Percentiles rank a stretch among this genome's conserved stretches.
phyloP scores from a whole-genome alignment of 225 moss, liverwort and hornwort species.

The Physcomitrium patens region DNA sequence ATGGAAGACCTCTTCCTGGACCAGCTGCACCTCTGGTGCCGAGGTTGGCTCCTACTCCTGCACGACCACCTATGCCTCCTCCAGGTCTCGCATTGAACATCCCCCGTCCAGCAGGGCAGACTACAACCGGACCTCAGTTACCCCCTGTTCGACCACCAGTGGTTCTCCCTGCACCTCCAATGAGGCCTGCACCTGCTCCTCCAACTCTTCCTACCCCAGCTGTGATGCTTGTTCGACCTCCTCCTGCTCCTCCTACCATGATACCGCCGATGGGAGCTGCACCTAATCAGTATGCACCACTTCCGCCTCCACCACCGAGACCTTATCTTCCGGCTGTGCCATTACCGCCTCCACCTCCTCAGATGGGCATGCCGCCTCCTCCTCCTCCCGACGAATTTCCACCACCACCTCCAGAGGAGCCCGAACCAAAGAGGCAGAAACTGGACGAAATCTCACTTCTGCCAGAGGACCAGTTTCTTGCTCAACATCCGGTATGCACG shows the following conservation, averaged over 20 bases:
- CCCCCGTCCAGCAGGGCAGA: constrained; percentile 78
- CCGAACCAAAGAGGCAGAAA: constrained; percentile 98
- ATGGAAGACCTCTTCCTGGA: constrained; percentile 90
- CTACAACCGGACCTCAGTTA: constrained; percentile 45
- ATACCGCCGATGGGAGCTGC: constrained; percentile 56
- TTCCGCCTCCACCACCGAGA: constrained; percentile 81
- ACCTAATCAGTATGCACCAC: constrained; percentile 58
- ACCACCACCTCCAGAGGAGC: constrained; percentile 97
- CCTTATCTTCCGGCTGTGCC: constrained; percentile 67
- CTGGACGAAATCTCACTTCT: constrained; percentile 78
- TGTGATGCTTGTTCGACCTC: constrained; percentile 66
- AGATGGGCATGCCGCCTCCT: constrained; percentile 86
- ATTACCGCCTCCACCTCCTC: constrained; percentile 85
- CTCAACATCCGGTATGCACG: constrained; percentile 90
- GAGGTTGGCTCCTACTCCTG: constrained; percentile 89
- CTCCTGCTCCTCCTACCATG: constrained; percentile 69
- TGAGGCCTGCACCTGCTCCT: constrained; percentile 62
- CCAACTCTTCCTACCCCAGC: constrained; percentile 71
- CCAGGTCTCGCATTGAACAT: constrained; percentile 93
- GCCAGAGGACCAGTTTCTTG: constrained; percentile 97
- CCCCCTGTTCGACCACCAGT: constrained; percentile 66
- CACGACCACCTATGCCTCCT: constrained; percentile 92
- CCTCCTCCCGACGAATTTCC: constrained; percentile 95
- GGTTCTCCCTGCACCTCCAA: constrained; percentile 69
- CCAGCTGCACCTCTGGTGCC: constrained; percentile 93